Percentiles rank a stretch among this genome's conserved stretches.
These are phyloP conservation scores for Metschnikowia proteae DNA, from an alignment of 805 yeast species.

Conservation along the genomic window DNA sequence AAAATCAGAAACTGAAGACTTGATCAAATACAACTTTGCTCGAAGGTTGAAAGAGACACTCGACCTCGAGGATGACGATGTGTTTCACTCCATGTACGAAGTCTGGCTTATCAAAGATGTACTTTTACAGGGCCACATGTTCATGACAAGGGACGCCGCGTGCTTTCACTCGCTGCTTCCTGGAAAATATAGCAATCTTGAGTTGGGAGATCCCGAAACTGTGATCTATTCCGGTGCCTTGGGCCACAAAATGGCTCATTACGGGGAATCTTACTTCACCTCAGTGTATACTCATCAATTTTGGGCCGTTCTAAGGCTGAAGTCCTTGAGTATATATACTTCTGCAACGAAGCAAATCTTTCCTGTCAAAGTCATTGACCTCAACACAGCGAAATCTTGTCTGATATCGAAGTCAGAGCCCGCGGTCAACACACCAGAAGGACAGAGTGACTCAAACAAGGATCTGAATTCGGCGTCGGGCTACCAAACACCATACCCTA, in stretches of 20 bases:
- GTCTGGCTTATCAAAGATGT: constrained; percentile 85
- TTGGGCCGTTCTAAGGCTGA: constrained; percentile 78
- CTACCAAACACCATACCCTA: constrained; percentile 1
- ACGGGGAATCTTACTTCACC: constrained; percentile 35
- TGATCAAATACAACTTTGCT: constrained; percentile 29
- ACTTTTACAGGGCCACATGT: constrained; percentile 79
- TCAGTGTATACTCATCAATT: constrained; percentile 46
- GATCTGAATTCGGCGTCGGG: neutral
- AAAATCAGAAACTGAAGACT: constrained; percentile 7
- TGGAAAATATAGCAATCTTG: constrained; percentile 11
- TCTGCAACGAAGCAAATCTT: constrained; percentile 80
- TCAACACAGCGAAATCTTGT: constrained; percentile 58
- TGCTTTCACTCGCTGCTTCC: constrained; percentile 82
- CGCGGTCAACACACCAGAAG: neutral
- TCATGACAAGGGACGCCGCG: constrained; percentile 60
- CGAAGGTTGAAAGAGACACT: constrained; percentile 34
- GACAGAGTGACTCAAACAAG: neutral
- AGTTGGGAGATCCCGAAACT: constrained; percentile 13
- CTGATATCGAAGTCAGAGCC: constrained; percentile 39
- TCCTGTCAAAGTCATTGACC: constrained; percentile 72
- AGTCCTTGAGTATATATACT: constrained; percentile 63
- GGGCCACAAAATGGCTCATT: constrained; percentile 36
- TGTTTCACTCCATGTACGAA: constrained; percentile 56
- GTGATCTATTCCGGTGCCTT: constrained; percentile 35
- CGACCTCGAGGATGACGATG: constrained; percentile 51